Evolutionary conservation across 768 basidiomycete species (phyloP), one percentile per base, ranked within the genome.

Genomic region (Tubosaeta sp.): DNA sequence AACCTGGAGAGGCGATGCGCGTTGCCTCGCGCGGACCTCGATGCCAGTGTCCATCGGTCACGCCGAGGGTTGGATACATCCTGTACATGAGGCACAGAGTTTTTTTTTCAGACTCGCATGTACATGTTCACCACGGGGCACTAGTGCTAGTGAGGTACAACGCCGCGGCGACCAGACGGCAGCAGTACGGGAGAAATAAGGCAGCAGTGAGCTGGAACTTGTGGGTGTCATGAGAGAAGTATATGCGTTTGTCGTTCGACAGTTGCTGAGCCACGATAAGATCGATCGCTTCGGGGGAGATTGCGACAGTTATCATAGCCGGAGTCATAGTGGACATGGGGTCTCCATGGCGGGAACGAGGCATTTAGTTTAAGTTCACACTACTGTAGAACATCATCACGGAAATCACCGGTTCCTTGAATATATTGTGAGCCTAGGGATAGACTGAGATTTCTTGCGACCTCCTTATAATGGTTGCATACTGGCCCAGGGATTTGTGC

Each of bases 61-160:
- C n/a, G n/a, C n/a, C n/a, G n/a, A n/a, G n/a, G n/a, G n/a, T n/a
- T n/a, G n/a, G 22, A 22, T 22, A 22, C 22, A 22, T 22, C 22
- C 22, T 3, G 22, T 22, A 3, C 35, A 52, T 52, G 51, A 46
- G 51, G 51, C 38, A 27, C 46, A 45, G 44, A 46, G 50, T 32
- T 52, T 51, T 46, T 46, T 51, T 51, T 27, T 17, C n/a, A n/a
- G 8, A 46, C 29, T 13, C 14, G 14, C 43, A 31, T 13, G 43
- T 31, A 22, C 22, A 26, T 51, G 43, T 51, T 51, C 26, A 17
- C 43, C 50, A 44, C 43, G 50, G 35, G 50, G 50, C 34, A 16
- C n/a, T n/a, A n/a, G n/a, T n/a, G n/a, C 25, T 10, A 8, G 27
- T 8, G 27, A 43, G 42, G 42, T 3, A 43, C 34, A 19, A 33